Conservation (phyloP, 1,284 basidiomycete species). For the Cutaneotrichosporon sp. region DNA sequence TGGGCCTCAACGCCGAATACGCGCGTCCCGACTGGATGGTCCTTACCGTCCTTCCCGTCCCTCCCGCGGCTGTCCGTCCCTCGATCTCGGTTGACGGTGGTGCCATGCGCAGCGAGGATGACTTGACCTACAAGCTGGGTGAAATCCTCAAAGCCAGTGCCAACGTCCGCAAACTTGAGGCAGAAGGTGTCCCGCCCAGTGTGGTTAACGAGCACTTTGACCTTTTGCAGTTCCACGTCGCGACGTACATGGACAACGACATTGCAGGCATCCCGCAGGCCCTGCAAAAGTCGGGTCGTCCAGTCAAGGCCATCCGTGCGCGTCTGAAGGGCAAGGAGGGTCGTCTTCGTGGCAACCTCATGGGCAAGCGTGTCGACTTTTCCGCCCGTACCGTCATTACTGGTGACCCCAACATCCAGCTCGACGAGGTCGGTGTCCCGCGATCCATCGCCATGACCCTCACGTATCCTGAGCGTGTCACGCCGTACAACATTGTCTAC, state of each 20-base stretch:
- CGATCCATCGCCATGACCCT: conserved; percentile 94
- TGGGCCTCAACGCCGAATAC: conserved; percentile 92
- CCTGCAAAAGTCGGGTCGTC: conserved; percentile 93
- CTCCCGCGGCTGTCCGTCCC: conserved; percentile 94
- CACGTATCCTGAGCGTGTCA: conserved; percentile 97
- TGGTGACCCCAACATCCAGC: conserved; percentile 92
- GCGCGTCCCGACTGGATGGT: conserved; percentile 99
- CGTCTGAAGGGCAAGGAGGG: conserved; percentile 99
- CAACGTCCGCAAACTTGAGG: conserved; percentile 85
- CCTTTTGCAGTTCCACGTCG: conserved; percentile 94
- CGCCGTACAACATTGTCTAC: conserved; percentile 93
- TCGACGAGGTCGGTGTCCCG: conserved; percentile 98
- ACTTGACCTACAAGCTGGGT: conserved; percentile 96
- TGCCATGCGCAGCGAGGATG: conserved; percentile 93
- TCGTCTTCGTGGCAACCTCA: conserved; percentile 92
- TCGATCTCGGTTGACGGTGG: conserved; percentile 96
- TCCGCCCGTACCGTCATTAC: conserved; percentile 99
- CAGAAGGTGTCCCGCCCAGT: conserved; percentile 94
- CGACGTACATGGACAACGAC: conserved; percentile 99
- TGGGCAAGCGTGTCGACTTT: conserved; percentile 99
- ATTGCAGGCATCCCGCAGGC: conserved; percentile 98
- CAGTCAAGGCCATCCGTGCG: conserved; percentile 96
- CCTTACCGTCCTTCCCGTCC: conserved; percentile 92
- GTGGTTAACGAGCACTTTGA: conserved; percentile 96
- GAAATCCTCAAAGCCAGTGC: conserved; percentile 96